Evolutionary conservation across 1,284 basidiomycete species (phyloP), one percentile per base, ranked within the genome.

Genomic region (Thecaphora thlaspeos): DNA sequence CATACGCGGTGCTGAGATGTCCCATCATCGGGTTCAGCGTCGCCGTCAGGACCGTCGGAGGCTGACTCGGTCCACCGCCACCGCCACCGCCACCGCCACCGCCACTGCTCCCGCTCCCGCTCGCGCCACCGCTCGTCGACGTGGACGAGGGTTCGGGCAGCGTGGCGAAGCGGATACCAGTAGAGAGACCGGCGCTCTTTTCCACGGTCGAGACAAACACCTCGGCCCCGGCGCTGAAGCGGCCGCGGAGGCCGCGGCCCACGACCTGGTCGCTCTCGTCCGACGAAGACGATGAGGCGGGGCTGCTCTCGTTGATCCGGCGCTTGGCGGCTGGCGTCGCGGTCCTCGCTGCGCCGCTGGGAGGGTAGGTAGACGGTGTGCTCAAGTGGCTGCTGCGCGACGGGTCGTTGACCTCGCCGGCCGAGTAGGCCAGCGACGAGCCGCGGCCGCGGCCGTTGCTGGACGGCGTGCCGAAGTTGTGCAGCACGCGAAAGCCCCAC

Each of bases 1-100:
- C 88, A 77, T 97, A 97, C 23, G 93, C 90, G 1, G 88, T 84
- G 3, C 90, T 90, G 26, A 97, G 82, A 73, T 96, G 92, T 1
- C 94, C 94, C 66, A 97, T 87, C 84, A 98, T 91, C 1, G 94
- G 94, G 78, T 96, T 97, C 77, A 96, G 90, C 11, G 94, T 84
- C 2, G 92, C 88, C 1, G 92, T 94, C 60, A 96, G 88, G 4
- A 91, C 93, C 0, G 92, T 96, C 0, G 94, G 91, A 0, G 94
- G 82, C 24, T 78, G 77, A 0, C 79, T 77, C 1, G 78, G 73
- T 1, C 61, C 86, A 68, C 26, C 32, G 23, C 36, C 34, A n/a
- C n/a, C n/a, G n/a, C n/a, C n/a, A n/a, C n/a, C n/a, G n/a, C n/a
- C n/a, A n/a, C n/a, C n/a, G n/a, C n/a, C n/a, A n/a, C n/a, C n/a